Evolutionary conservation across 2,329 filamentous ascomycete species (phyloP).

Genomic region (Ambrosiella beaveri): DNA sequence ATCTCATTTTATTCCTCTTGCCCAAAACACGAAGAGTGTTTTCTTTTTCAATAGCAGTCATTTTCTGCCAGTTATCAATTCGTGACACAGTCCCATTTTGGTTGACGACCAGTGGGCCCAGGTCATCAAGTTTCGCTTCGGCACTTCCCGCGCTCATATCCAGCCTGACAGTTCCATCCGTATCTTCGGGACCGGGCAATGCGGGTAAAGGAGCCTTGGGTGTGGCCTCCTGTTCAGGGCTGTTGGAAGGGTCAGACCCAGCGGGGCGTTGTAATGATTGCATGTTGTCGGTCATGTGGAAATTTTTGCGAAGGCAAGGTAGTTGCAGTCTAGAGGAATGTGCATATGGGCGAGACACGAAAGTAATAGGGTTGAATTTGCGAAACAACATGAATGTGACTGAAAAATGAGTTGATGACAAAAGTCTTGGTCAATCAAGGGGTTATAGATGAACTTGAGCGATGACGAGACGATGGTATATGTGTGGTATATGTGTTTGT

Average conservation of each 20-base stretch:
- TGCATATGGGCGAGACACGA: too few relatives aligned
- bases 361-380: background rate
- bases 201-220: conserved; percentile 7
- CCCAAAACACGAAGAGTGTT: conserved; percentile 51
- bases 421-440: background rate
- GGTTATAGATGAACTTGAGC: background rate
- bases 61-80: conserved; percentile 56
- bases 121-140: conserved; percentile 42
- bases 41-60: conserved; percentile 49
- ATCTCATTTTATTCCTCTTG: conserved; percentile 47
- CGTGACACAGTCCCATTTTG: conserved; percentile 52
- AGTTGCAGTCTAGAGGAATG: too few relatives aligned
- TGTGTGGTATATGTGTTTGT: background rate
- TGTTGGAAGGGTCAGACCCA: too few relatives aligned
- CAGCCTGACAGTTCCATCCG: conserved; percentile 16
- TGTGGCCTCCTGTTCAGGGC: background rate
- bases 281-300: too few relatives aligned
- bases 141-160: conserved; percentile 20
- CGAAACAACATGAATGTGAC: background rate
- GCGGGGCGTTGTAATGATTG: too few relatives aligned
- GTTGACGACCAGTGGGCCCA: conserved; percentile 61
- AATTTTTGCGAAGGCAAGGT: too few relatives aligned
- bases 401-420: background rate
- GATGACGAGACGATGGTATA: background rate
- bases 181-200: conserved; percentile 11